phyloP scores from a whole-genome alignment of 768 basidiomycete genomes.

The Suillus ampliporus region DNA sequence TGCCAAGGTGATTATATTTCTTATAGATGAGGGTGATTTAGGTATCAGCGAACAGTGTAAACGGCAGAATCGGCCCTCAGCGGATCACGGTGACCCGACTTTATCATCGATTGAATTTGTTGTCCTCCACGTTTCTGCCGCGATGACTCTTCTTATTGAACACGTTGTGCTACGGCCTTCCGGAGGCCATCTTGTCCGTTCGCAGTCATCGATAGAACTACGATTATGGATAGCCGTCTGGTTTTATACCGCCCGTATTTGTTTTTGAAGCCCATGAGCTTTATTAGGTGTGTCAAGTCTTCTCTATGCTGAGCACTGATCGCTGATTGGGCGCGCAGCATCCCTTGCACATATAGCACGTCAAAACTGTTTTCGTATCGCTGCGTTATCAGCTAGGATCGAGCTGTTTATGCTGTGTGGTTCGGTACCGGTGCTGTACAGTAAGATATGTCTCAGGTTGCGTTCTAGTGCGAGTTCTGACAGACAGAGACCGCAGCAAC shows the following conservation, averaged over 20 bases:
- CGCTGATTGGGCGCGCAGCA: background rate
- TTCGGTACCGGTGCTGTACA: background rate
- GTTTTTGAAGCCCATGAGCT: background rate
- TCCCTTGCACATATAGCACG: background rate
- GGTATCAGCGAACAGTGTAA: background rate
- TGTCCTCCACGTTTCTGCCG: background rate
- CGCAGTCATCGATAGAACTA: background rate
- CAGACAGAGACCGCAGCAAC: background rate
- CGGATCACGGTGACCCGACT: background rate
- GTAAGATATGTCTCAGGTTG: constrained; percentile 2
- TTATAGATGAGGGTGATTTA: too few species aligned
- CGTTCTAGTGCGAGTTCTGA: constrained; percentile 2
- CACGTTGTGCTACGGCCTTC: background rate
- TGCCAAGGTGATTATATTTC: too few species aligned
- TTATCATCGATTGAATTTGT: background rate
- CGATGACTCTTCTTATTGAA: constrained; percentile 4
- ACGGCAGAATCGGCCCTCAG: background rate
- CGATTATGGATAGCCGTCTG: background rate
- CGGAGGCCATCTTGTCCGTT: background rate
- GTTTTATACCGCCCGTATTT: background rate
- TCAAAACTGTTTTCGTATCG: background rate
- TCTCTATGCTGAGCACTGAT: background rate
- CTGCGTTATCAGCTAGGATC: constrained; percentile 8
- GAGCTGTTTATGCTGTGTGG: background rate
- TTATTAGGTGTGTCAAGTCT: background rate